A percentile compares a stretch with the other conserved stretches of the same genome.
These are phyloP conservation scores for Sporobolus alterniflorus DNA, from an alignment of 202 grass and related monocot genomes.

Conservation along the genomic window DNA sequence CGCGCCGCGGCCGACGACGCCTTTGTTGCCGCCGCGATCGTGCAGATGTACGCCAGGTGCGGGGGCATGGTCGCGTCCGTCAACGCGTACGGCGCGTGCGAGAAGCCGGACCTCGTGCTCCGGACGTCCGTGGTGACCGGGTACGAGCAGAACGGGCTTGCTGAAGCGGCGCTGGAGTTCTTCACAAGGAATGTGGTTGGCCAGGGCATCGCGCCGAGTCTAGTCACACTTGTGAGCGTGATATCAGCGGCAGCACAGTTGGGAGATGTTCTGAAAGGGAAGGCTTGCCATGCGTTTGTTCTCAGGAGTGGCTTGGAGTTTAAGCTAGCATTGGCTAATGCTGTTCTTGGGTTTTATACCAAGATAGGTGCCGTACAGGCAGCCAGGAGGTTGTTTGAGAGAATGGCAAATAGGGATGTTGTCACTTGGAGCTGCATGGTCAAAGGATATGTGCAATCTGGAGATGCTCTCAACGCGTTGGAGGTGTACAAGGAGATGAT, in stretches of 20 bases:
- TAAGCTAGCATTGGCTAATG: conserved; percentile 53
- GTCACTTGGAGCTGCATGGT: conserved; percentile 74
- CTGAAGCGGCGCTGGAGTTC: conserved; percentile 60
- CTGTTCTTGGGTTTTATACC: conserved; percentile 60
- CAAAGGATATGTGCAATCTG: conserved; percentile 56
- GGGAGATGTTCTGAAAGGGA: conserved; percentile 46
- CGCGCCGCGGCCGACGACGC: conserved; percentile 34
- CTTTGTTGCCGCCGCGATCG: conserved; percentile 62
- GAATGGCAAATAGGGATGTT: conserved; percentile 50
- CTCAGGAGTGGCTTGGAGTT: conserved; percentile 50
- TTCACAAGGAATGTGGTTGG: conserved; percentile 49
- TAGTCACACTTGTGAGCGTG: conserved; percentile 71
- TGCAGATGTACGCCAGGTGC: conserved; percentile 65
- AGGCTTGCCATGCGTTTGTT: conserved; percentile 60
- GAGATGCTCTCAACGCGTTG: conserved; percentile 33
- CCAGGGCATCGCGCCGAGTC: conserved; percentile 25
- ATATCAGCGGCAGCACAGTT: conserved; percentile 47
- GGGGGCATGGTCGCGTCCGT: conserved; percentile 51
- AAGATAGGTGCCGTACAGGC: conserved; percentile 34
- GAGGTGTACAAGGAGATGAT: conserved; percentile 59
- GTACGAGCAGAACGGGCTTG: conserved; percentile 60
- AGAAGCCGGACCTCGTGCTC: conserved; percentile 66
- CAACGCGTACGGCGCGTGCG: conserved; percentile 41
- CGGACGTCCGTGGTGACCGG: conserved; percentile 65
- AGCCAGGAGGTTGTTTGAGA: conserved; percentile 50